These are phyloP conservation scores for Coemansia pectinata DNA, from an alignment of 192 early-diverging fungal species.

Conservation along the genomic window DNA sequence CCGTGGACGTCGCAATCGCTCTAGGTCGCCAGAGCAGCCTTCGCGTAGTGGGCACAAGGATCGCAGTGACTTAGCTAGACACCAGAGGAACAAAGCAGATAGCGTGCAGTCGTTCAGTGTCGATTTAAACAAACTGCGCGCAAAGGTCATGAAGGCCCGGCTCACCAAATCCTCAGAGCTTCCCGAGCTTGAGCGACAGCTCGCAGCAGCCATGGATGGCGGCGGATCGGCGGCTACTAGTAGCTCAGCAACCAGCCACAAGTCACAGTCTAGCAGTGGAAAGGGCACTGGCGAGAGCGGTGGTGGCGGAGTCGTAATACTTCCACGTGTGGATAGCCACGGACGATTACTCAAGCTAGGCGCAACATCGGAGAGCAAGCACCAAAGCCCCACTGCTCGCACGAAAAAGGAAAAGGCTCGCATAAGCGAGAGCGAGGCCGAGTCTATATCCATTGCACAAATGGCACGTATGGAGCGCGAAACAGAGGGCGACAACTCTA, in stretches of 20 bases:
- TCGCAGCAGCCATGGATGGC: slow-evolving; percentile 61
- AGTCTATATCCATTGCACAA: slow-evolving; percentile 10
- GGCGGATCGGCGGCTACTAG: slow-evolving; percentile 13
- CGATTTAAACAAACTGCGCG: slow-evolving; percentile 84
- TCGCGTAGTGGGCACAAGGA: not conserved
- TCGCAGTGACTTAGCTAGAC: not conserved
- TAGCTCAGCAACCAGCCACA: not conserved
- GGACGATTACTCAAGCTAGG: slow-evolving; percentile 22
- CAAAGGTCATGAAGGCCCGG: slow-evolving; percentile 78
- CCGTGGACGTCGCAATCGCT: slow-evolving; percentile 2
- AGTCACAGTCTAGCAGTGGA: not conserved
- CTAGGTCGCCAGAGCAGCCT: not conserved
- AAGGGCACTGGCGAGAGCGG: slow-evolving; percentile 12
- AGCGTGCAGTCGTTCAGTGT: slow-evolving; percentile 11
- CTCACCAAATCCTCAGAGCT: slow-evolving; percentile 66
- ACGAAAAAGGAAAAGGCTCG: slow-evolving; percentile 21
- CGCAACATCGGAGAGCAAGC: not conserved
- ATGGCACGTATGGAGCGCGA: slow-evolving; percentile 36
- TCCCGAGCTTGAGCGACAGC: slow-evolving; percentile 68
- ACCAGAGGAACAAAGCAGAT: not conserved
- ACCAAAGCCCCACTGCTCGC: not conserved
- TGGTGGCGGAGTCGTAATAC: slow-evolving; percentile 22
- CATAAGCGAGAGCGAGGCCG: not conserved
- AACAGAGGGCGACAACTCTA: slow-evolving; percentile 23
- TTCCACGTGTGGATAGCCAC: slow-evolving; percentile 42